phyloP scores from a whole-genome alignment of 2,329 filamentous ascomycete species.

The Penicillium occitanis region DNA sequence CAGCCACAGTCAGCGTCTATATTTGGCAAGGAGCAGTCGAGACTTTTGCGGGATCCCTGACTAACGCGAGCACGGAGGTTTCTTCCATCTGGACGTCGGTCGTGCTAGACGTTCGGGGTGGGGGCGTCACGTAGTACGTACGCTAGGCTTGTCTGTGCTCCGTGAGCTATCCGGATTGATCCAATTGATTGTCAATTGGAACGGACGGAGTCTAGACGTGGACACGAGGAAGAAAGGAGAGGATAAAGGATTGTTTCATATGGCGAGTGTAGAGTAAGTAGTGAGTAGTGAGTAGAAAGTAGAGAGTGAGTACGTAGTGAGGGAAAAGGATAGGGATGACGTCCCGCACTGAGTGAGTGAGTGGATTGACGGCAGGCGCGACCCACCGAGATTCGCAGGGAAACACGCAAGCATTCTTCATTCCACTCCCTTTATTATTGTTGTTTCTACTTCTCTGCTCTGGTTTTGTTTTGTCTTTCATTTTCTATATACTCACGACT shows the following conservation, averaged over 20 bases:
- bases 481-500: neutral
- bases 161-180: neutral
- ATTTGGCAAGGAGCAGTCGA: conserved; percentile 12
- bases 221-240: neutral
- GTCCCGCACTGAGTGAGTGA: neutral
- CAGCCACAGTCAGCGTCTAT: conserved; percentile 4
- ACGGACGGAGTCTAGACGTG: neutral
- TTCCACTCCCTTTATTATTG: neutral
- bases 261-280: neutral
- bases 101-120: conserved; percentile 4
- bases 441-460: neutral
- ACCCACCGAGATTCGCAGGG: conserved; percentile 9
- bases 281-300: neutral
- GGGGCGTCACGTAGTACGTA: neutral
- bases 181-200: neutral
- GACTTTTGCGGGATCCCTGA: conserved; percentile 1
- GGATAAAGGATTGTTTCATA: neutral
- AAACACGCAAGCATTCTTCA: conserved; percentile 10
- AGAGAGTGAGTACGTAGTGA: too few species aligned
- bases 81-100: neutral
- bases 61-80: neutral
- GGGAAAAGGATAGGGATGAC: neutral
- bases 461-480: neutral
- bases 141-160: neutral
- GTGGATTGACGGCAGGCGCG: neutral